These are phyloP conservation scores for Trichoderma brevicompactum DNA, from an alignment of 2,329 filamentous ascomycete genomes.

Conservation along the genomic window DNA sequence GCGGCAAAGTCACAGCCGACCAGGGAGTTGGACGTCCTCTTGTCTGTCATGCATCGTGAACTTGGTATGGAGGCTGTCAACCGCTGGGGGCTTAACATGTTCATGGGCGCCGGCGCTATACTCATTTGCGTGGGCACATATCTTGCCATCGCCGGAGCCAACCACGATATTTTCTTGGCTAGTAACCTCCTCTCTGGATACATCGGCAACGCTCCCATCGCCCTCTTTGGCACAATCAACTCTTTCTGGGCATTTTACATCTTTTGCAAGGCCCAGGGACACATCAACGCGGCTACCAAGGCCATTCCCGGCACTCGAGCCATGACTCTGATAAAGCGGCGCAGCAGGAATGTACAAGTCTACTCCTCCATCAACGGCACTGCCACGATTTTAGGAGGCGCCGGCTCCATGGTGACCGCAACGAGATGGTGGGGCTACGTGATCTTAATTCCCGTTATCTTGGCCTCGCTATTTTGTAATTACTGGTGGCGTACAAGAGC, in stretches of 20 bases:
- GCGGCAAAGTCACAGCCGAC: slow-evolving; percentile 22
- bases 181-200: slow-evolving; percentile 61
- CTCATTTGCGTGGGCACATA: slow-evolving; percentile 56
- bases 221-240: slow-evolving; percentile 55
- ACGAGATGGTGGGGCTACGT: slow-evolving; percentile 59
- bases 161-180: slow-evolving; percentile 47
- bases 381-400: slow-evolving; percentile 53
- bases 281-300: slow-evolving; percentile 39
- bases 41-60: slow-evolving; percentile 54
- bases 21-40: slow-evolving; percentile 42
- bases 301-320: slow-evolving; percentile 37
- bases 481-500: slow-evolving; percentile 53
- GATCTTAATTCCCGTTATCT: slow-evolving; percentile 55
- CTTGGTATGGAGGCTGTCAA: slow-evolving; percentile 56
- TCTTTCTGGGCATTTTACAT: slow-evolving; percentile 53
- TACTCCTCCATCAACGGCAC: slow-evolving; percentile 52
- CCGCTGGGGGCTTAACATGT: slow-evolving; percentile 54
- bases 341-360: slow-evolving; percentile 48
- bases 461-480: slow-evolving; percentile 52
- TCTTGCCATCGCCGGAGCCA: slow-evolving; percentile 57
- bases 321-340: slow-evolving; percentile 40
- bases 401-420: slow-evolving; percentile 55
- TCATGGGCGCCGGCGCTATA: slow-evolving; percentile 55
- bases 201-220: slow-evolving; percentile 56
- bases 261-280: slow-evolving; percentile 46